These are phyloP conservation scores for Phyllosticta citrichinensis DNA, from an alignment of 2,329 filamentous ascomycete species.

Conservation along the genomic window DNA sequence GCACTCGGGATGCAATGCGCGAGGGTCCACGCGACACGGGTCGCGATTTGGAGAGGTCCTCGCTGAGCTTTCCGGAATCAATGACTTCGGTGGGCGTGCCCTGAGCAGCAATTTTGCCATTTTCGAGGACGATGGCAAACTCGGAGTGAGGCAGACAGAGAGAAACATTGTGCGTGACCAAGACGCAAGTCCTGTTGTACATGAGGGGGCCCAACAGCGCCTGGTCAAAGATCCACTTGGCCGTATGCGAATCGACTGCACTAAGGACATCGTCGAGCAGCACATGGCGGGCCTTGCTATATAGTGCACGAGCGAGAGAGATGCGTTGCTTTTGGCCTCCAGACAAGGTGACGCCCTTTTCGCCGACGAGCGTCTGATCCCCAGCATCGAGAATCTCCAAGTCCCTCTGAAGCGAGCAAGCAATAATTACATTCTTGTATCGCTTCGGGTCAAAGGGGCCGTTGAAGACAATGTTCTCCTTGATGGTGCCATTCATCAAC, in stretches of 20 bases:
- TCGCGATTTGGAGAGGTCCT: slow-evolving; percentile 69
- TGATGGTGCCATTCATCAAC: slow-evolving; percentile 92
- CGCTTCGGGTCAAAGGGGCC: slow-evolving; percentile 68
- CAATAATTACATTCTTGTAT: slow-evolving; percentile 79
- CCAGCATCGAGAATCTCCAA: slow-evolving; percentile 85
- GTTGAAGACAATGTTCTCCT: slow-evolving; percentile 90
- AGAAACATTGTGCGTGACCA: slow-evolving; percentile 92
- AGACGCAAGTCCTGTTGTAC: slow-evolving; percentile 77
- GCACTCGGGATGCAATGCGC: slow-evolving; percentile 63
- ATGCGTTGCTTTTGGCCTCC: slow-evolving; percentile 97
- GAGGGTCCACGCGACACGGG: slow-evolving; percentile 62
- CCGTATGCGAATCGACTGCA: slow-evolving; percentile 93
- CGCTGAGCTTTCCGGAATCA: slow-evolving; percentile 76
- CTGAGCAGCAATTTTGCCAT: slow-evolving; percentile 67
- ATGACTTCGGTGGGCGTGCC: slow-evolving; percentile 73
- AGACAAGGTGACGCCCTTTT: slow-evolving; percentile 94
- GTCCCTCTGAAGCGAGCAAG: slow-evolving; percentile 85
- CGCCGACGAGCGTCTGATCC: slow-evolving; percentile 87
- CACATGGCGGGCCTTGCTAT: slow-evolving; percentile 84
- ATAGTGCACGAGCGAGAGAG: slow-evolving; percentile 91
- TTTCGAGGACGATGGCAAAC: slow-evolving; percentile 76
- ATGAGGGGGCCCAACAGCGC: slow-evolving; percentile 86
- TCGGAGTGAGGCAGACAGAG: slow-evolving; percentile 73
- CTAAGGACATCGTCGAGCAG: slow-evolving; percentile 92
- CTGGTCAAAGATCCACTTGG: slow-evolving; percentile 95